Evolutionary conservation across 306 rosid genomes (phyloP).

Genomic region (Citrullus mucosospermus): DNA sequence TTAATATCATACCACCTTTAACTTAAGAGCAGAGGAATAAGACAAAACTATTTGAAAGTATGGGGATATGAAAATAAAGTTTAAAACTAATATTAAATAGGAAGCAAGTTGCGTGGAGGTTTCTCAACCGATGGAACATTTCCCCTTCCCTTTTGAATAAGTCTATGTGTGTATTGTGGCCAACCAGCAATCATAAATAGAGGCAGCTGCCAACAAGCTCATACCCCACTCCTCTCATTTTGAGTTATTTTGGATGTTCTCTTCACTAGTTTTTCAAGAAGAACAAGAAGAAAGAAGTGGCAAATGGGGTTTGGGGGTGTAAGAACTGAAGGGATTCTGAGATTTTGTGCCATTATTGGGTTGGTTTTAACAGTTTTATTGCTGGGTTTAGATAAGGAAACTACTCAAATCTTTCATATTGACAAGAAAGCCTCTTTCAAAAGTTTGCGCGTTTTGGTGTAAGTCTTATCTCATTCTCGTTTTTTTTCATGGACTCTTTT

Average conservation of each 20-base stretch:
- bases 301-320: constrained; percentile 20
- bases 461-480: background rate
- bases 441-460: constrained; percentile 48
- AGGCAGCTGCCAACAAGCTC: background rate
- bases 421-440: constrained; percentile 41
- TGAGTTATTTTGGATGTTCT: background rate
- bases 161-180: background rate
- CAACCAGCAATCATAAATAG: background rate
- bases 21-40: no score
- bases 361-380: constrained; percentile 35
- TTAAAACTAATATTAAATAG: background rate
- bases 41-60: no score
- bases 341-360: constrained; percentile 29
- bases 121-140: background rate
- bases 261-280: background rate
- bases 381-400: constrained; percentile 45
- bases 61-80: no score
- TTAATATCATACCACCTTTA: no score
- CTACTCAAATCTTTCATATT: constrained; percentile 19
- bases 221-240: background rate
- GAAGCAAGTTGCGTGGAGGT: background rate
- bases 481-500: background rate
- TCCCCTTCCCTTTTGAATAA: background rate
- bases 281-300: background rate
- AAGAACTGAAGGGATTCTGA: constrained; percentile 26